These are phyloP conservation scores for Fraxinus xanthoxyloides DNA, from an alignment of 305 asterid species.

Conservation along the genomic window DNA sequence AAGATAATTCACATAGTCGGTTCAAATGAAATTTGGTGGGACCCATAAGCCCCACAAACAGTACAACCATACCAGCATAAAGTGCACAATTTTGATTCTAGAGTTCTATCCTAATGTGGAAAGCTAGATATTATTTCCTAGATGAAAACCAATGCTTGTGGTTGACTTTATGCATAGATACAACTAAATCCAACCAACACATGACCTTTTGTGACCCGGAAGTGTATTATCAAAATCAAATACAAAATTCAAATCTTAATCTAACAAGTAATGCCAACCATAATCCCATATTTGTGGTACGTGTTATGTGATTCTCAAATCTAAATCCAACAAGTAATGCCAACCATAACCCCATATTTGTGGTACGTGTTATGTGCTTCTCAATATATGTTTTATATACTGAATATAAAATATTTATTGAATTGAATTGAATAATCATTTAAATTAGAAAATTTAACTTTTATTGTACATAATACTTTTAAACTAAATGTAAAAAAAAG, in stretches of 20 bases:
- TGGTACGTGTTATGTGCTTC: slow-evolving; percentile 13
- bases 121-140: background rate
- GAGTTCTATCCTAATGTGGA: background rate
- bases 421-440: background rate
- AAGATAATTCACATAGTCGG: background rate
- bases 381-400: too few relatives aligned
- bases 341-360: slow-evolving; percentile 25
- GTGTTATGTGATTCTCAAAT: too few relatives aligned
- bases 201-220: slow-evolving; percentile 21
- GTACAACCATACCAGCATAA: background rate
- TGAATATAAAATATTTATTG: background rate
- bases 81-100: background rate
- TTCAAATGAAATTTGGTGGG: background rate
- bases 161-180: slow-evolving; percentile 32
- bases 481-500: too few relatives aligned
- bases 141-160: background rate
- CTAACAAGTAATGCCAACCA: too few relatives aligned
- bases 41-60: too few relatives aligned
- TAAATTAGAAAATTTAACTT: background rate
- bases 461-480: background rate
- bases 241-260: slow-evolving; percentile 26
- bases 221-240: slow-evolving; percentile 20
- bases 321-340: too few relatives aligned
- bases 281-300: too few relatives aligned
- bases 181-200: slow-evolving; percentile 29